These are phyloP conservation scores for Sutorius australiensis DNA, from an alignment of 768 basidiomycete species.

Conservation along the genomic window DNA sequence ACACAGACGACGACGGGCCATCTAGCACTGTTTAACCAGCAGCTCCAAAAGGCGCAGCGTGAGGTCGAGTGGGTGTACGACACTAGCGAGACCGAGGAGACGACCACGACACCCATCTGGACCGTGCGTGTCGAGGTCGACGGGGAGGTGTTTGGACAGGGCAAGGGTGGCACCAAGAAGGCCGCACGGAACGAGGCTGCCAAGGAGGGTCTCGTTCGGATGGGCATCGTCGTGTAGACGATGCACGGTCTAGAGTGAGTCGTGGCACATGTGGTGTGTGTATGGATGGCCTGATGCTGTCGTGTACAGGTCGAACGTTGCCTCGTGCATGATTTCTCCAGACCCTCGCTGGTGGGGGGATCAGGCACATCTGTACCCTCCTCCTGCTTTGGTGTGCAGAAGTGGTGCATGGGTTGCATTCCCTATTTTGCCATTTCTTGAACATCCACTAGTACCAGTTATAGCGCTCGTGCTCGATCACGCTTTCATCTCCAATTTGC, in stretches of 20 bases:
- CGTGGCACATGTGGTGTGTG: background rate
- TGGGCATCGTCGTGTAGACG: constrained; percentile 52
- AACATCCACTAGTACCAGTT: background rate
- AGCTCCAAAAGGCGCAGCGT: constrained; percentile 54
- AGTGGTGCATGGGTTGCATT: constrained; percentile 40
- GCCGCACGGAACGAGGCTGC: constrained; percentile 79
- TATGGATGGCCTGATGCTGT: background rate
- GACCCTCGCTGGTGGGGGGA: constrained; percentile 49
- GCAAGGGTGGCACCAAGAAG: constrained; percentile 73
- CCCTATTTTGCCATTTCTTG: background rate
- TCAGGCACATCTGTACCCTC: constrained; percentile 9
- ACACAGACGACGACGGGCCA: constrained; percentile 48
- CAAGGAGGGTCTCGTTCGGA: constrained; percentile 58
- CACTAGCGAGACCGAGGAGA: constrained; percentile 43
- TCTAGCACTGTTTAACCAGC: constrained; percentile 78
- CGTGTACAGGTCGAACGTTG: background rate
- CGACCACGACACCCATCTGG: constrained; percentile 75
- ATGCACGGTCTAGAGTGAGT: constrained; percentile 9
- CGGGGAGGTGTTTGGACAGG: constrained; percentile 55
- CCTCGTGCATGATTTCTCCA: constrained; percentile 53
- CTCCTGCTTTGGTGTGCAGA: constrained; percentile 64
- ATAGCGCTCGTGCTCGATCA: background rate
- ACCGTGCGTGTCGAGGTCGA: constrained; percentile 60
- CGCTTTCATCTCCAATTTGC: background rate
- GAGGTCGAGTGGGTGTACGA: constrained; percentile 71